phyloP scores from a whole-genome alignment of 2,329 filamentous ascomycete species.

The Sporothrix phasma region DNA sequence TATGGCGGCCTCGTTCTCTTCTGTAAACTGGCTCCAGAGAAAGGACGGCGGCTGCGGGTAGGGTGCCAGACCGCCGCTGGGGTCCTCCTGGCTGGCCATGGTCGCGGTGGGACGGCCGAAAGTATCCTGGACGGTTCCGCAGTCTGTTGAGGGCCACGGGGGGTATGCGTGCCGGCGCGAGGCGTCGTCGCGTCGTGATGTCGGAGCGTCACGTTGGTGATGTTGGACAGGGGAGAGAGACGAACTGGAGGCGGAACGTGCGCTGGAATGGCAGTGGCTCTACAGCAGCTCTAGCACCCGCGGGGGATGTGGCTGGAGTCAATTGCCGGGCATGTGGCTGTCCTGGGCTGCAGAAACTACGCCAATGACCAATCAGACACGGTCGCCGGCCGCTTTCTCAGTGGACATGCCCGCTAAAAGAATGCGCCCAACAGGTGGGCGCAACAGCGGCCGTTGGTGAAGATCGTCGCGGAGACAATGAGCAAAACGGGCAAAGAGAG shows the following conservation, averaged over 20 bases:
- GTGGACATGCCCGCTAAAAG: background rate
- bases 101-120: background rate
- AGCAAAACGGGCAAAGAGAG: background rate
- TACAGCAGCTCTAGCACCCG: background rate
- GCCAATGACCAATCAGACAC: background rate
- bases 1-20: conserved; percentile 56
- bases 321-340: background rate
- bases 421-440: background rate
- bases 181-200: background rate
- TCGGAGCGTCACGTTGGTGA: background rate
- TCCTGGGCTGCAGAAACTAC: background rate
- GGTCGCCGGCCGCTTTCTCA: background rate
- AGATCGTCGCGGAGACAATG: background rate
- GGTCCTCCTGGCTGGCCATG: conserved; percentile 49
- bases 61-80: conserved; percentile 6
- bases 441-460: background rate
- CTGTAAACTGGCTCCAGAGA: conserved; percentile 83
- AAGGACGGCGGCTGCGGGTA: conserved; percentile 68
- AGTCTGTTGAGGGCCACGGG: background rate
- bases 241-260: background rate
- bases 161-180: background rate
- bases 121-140: too few relatives aligned
- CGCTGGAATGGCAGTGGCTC: background rate
- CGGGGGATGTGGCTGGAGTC: conserved; percentile 12
- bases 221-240: background rate